Percentiles rank a stretch among this genome's conserved stretches.
phyloP scores from a whole-genome alignment of 768 basidiomycete species.

The Tulasnella sp. region DNA sequence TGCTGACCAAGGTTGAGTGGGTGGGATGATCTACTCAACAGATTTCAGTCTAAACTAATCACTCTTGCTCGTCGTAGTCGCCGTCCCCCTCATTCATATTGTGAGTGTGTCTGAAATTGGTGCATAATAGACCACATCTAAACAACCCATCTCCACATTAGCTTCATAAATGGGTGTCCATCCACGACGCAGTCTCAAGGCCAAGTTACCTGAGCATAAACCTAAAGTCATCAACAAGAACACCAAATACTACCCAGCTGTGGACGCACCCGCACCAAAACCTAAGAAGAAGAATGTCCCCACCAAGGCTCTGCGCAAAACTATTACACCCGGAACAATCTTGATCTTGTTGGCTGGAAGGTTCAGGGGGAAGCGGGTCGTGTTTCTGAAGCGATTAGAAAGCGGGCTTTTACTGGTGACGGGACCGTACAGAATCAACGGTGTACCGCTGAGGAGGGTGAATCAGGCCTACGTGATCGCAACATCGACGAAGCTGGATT shows the following conservation, averaged over 20 bases:
- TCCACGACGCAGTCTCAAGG: neutral
- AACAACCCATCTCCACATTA: neutral
- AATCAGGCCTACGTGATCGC: slow-evolving; percentile 99
- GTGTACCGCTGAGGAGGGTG: slow-evolving; percentile 93
- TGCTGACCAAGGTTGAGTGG: neutral
- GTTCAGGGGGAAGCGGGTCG: slow-evolving; percentile 96
- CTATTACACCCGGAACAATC: slow-evolving; percentile 89
- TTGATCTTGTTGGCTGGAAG: slow-evolving; percentile 95
- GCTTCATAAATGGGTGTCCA: neutral
- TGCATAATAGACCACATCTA: too few relatives aligned
- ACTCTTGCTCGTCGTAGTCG: too few relatives aligned
- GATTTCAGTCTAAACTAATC: slow-evolving; percentile 4
- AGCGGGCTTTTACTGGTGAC: slow-evolving; percentile 91
- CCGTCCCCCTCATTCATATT: neutral
- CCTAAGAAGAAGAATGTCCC: slow-evolving; percentile 80
- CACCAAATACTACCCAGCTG: slow-evolving; percentile 84
- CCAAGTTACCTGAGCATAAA: neutral
- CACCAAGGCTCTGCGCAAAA: slow-evolving; percentile 64
- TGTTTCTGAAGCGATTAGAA: slow-evolving; percentile 91
- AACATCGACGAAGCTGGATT: slow-evolving; percentile 86
- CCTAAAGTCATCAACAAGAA: neutral
- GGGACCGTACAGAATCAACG: slow-evolving; percentile 96
- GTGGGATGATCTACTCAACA: neutral
- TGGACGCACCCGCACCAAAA: slow-evolving; percentile 86
- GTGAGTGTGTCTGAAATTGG: neutral